Evolutionary conservation across 2,329 filamentous ascomycete species (phyloP), one percentile per base, ranked within the genome.

Genomic region (Stachybotrys elegans): DNA sequence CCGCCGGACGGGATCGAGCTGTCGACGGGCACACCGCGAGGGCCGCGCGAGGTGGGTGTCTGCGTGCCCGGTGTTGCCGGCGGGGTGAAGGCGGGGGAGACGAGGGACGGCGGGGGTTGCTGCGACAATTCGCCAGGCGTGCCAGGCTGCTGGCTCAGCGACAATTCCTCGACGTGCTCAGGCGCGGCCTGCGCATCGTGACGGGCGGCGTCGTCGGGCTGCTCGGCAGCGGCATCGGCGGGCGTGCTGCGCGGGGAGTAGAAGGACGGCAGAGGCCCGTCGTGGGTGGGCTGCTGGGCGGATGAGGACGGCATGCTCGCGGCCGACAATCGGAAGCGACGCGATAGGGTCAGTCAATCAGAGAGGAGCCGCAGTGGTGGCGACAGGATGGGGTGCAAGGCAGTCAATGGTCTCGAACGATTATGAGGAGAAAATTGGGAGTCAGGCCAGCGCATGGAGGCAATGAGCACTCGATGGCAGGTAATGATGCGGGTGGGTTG

Each of bases 41-140:
- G 72, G 31, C 58, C 64, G 43, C 58, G 57, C 38, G 55, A 55
- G 42, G 57, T 63, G 3, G 77, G 78, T 2, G 79, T 83, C 21
- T 73, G 66, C 6, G 73, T 72, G 4, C 80, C 81, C 0, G 81
- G 81, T 0, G 81, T 84, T 8, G 74, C 69, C 23, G 85, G 84
- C 13, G 87, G 86, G 6, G 83, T 90, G 66, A 89, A 95, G 51
- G 86, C 86, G 41, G 87, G 88, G 62, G 92, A 96, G 50, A 96
- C 83, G 39, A 93, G 81, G 4, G 89, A 89, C 5, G 82, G 76
- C 13, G 75, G 78, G 22, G 74, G 75, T 14, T 49, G 52, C 40
- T 55, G 55, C 20, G 50, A 32, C 29, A 43, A 35, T 32, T 50
- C 48, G 46, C 48, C 48, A 47, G 54, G 49, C 21, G 51, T 52